phyloP scores from a whole-genome alignment of 2,329 filamentous ascomycete species.

The Fusarium sp. region DNA sequence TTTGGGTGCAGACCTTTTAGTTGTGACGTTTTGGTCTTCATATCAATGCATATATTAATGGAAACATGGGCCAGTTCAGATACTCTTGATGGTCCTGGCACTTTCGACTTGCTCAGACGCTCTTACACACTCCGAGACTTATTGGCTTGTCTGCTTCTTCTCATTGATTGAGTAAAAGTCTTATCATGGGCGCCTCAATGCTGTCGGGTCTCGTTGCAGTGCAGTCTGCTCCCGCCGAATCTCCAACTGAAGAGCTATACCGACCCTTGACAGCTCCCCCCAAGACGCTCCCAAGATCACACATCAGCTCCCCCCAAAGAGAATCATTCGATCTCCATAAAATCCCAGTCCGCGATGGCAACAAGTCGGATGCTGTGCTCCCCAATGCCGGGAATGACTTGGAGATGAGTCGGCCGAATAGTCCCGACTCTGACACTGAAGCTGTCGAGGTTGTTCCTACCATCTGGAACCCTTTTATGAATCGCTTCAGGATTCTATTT shows the following conservation, averaged over 20 bases:
- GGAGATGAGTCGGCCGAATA: conserved; percentile 67
- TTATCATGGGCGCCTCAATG: conserved; percentile 54
- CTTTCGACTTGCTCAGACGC: background rate
- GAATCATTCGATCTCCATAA: conserved; percentile 50
- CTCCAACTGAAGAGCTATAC: conserved; percentile 37
- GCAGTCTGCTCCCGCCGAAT: conserved; percentile 42
- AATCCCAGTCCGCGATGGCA: conserved; percentile 26
- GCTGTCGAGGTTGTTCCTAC: conserved; percentile 65
- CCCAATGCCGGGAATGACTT: conserved; percentile 50
- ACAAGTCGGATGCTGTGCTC: conserved; percentile 21
- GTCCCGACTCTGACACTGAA: conserved; percentile 54
- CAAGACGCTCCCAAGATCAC: conserved; percentile 55
- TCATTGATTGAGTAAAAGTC: background rate
- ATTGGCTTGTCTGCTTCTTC: no score
- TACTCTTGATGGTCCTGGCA: background rate
- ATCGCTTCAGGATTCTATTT: conserved; percentile 75
- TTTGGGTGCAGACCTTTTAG: conserved; percentile 8
- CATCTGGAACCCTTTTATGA: conserved; percentile 73
- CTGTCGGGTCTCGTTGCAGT: conserved; percentile 52
- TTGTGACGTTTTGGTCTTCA: background rate
- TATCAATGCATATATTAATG: conserved; percentile 5
- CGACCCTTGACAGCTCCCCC: conserved; percentile 50
- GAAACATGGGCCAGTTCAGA: background rate
- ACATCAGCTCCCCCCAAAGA: conserved; percentile 55
- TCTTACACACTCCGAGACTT: no score